A percentile compares a stretch with the other conserved stretches of the same genome.
These are phyloP conservation scores for Termitomyces sp. DNA, from an alignment of 768 basidiomycete species.

Conservation along the genomic window DNA sequence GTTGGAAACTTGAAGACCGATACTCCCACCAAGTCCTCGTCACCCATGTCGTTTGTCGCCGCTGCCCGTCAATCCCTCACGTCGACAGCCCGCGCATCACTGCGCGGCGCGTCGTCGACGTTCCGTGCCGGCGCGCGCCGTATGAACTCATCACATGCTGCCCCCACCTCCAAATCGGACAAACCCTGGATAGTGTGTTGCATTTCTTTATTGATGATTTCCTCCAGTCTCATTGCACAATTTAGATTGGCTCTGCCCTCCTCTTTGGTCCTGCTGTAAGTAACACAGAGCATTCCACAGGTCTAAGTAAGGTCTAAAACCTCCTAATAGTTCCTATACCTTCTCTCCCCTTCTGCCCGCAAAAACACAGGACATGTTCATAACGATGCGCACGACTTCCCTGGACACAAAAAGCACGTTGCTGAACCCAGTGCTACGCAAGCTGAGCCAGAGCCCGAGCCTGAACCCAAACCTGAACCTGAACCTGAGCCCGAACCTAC, in stretches of 20 bases:
- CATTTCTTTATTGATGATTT: conserved; percentile 4
- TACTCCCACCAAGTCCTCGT: conserved; percentile 7
- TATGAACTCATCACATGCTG: conserved; percentile 32
- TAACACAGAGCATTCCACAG: neutral
- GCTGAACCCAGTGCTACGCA: neutral
- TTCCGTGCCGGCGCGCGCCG: conserved; percentile 25
- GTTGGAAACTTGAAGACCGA: conserved; percentile 6
- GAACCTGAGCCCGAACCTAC: conserved; percentile 4
- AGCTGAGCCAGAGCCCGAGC: conserved; percentile 12
- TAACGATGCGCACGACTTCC: conserved; percentile 29
- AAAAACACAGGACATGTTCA: conserved; percentile 26
- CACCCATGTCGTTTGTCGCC: conserved; percentile 34
- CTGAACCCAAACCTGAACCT: conserved; percentile 8
- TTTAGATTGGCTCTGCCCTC: conserved; percentile 33
- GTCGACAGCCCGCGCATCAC: conserved; percentile 25
- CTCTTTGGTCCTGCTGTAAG: conserved; percentile 37
- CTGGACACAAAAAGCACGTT: conserved; percentile 15
- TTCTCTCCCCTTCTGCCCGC: conserved; percentile 33
- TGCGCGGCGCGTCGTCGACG: conserved; percentile 15
- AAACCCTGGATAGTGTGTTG: conserved; percentile 38
- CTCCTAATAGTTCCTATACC: conserved; percentile 30
- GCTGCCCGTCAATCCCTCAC: conserved; percentile 28
- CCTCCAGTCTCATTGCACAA: neutral
- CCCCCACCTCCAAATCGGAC: conserved; percentile 26
- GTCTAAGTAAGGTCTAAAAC: neutral